A percentile compares a stretch with the other conserved stretches of the same genome.
phyloP scores from a whole-genome alignment of 1,139 yeast genomes.

The Taphrina deformans region DNA sequence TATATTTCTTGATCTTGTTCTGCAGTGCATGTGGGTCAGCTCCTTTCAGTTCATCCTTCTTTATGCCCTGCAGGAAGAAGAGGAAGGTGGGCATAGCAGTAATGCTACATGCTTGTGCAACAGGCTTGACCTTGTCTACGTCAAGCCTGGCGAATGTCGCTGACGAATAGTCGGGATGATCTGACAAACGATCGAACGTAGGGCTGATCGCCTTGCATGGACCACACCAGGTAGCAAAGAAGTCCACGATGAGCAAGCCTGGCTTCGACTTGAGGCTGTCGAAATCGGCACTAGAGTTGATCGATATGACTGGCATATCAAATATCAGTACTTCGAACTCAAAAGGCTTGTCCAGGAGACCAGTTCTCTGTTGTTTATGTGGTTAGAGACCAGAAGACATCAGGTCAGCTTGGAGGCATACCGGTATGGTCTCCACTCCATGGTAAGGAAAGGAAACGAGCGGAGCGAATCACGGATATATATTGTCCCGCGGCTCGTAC shows the following conservation, averaged over 20 bases:
- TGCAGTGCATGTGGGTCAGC: constrained; percentile 52
- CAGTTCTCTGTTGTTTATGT: too few relatives aligned
- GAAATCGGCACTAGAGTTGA: constrained; percentile 1
- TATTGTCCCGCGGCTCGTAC: neutral
- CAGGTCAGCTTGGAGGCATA: neutral
- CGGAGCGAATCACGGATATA: too few relatives aligned
- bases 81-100: constrained; percentile 66
- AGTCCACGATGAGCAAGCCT: constrained; percentile 67
- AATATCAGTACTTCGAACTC: too few relatives aligned
- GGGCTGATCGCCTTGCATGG: constrained; percentile 90
- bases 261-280: constrained; percentile 5
- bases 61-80: constrained; percentile 66
- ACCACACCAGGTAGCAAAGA: constrained; percentile 90
- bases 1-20: constrained; percentile 20
- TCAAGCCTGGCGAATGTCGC: constrained; percentile 70
- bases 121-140: constrained; percentile 67
- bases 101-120: constrained; percentile 41
- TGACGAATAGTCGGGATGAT: constrained; percentile 46
- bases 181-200: constrained; percentile 62
- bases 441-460: neutral
- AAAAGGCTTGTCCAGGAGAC: too few relatives aligned
- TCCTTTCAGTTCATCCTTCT: constrained; percentile 67
- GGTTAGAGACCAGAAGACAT: too few relatives aligned
- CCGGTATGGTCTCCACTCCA: neutral
- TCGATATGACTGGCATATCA: constrained; percentile 10